These are phyloP conservation scores for Talaromyces thailandensis DNA, from an alignment of 495 filamentous ascomycete species.

Conservation along the genomic window DNA sequence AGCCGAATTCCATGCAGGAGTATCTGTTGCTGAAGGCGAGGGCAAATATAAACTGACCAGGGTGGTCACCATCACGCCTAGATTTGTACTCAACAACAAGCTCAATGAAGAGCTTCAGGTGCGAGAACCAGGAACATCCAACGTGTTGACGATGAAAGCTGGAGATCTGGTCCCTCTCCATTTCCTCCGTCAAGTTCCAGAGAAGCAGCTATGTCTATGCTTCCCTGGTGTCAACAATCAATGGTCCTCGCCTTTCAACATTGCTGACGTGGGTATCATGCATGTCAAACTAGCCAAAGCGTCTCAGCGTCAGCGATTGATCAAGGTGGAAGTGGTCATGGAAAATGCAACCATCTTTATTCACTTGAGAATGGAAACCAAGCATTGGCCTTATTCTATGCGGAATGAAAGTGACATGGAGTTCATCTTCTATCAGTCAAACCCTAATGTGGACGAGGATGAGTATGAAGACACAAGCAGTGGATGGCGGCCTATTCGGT, in stretches of 20 bases:
- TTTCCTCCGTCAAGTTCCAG: slow-evolving; percentile 66
- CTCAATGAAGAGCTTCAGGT: slow-evolving; percentile 80
- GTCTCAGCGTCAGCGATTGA: slow-evolving; percentile 78
- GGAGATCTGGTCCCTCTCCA: slow-evolving; percentile 75
- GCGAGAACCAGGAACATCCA: slow-evolving; percentile 80
- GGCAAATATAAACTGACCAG: slow-evolving; percentile 98
- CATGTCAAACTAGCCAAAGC: slow-evolving; percentile 90
- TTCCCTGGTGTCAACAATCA: slow-evolving; percentile 94
- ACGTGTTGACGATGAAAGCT: slow-evolving; percentile 63
- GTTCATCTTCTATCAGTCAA: slow-evolving; percentile 89
- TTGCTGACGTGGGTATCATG: slow-evolving; percentile 81
- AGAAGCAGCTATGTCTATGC: slow-evolving; percentile 86
- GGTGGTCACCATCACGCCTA: slow-evolving; percentile 84
- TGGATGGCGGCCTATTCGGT: slow-evolving; percentile 82
- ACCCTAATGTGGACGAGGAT: slow-evolving; percentile 71
- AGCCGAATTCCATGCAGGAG: slow-evolving; percentile 80
- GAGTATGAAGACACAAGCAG: slow-evolving; percentile 66
- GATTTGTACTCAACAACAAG: slow-evolving; percentile 92
- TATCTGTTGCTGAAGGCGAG: slow-evolving; percentile 80
- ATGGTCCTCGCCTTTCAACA: slow-evolving; percentile 97
- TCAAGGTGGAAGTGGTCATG: slow-evolving; percentile 82
- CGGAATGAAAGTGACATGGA: slow-evolving; percentile 94
- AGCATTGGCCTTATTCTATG: slow-evolving; percentile 97
- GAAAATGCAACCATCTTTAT: slow-evolving; percentile 90
- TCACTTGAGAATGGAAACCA: slow-evolving; percentile 79